phyloP scores from a whole-genome alignment of 1,139 yeast species.

The Geotrichum cucujoidarum region DNA sequence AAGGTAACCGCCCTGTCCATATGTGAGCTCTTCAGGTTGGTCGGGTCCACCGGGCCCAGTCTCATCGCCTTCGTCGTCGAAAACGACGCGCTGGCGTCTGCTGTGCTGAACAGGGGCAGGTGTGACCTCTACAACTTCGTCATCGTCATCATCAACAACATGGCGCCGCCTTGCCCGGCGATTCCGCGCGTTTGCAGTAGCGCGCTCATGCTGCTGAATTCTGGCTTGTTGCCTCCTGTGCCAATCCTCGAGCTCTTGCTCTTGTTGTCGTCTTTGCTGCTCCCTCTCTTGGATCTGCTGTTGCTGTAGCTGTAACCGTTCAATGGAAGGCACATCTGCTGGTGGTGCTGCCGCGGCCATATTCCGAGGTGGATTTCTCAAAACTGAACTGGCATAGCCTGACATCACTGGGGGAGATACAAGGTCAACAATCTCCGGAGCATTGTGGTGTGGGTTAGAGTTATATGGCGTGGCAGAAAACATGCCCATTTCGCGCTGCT shows the following conservation, averaged over 20 bases:
- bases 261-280: neutral
- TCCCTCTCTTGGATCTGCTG: neutral
- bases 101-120: neutral
- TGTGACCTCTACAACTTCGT: neutral
- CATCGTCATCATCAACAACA: neutral
- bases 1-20: conserved; percentile 8
- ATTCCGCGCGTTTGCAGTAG: neutral
- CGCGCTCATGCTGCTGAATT: neutral
- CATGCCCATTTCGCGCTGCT: conserved; percentile 9
- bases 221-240: too few relatives aligned
- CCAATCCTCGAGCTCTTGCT: neutral
- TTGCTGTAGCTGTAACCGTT: neutral
- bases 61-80: conserved; percentile 7
- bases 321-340: neutral
- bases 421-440: neutral
- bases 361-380: neutral
- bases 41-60: too few relatives aligned
- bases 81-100: neutral
- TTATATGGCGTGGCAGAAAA: conserved; percentile 1
- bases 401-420: neutral
- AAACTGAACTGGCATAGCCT: neutral
- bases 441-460: neutral
- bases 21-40: conserved; percentile 11
- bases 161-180: neutral
- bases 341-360: neutral